Conservation (phyloP, 805 yeast species). For the Lachancea meyersii region DNA sequence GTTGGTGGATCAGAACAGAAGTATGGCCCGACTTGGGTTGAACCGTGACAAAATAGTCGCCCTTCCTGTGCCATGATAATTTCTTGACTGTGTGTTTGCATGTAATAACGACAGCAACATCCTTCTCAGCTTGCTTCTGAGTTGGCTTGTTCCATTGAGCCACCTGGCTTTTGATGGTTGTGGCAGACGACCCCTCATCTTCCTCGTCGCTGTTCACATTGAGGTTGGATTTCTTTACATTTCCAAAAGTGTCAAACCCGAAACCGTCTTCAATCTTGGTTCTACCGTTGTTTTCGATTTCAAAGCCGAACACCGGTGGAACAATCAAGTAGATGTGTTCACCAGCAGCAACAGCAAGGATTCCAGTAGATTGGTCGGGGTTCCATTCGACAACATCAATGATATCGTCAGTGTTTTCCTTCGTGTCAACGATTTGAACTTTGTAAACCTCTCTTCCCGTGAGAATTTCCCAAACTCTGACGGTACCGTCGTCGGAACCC, state of each 20-base stretch:
- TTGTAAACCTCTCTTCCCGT: constrained; percentile 91
- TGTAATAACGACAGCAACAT: constrained; percentile 68
- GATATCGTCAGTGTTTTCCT: constrained; percentile 63
- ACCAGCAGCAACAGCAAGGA: constrained; percentile 79
- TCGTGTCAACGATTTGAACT: constrained; percentile 43
- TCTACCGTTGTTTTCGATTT: constrained; percentile 73
- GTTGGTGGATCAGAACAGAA: constrained; percentile 88
- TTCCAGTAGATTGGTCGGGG: constrained; percentile 68
- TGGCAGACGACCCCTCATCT: constrained; percentile 36
- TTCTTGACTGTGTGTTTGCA: constrained; percentile 64
- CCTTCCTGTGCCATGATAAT: constrained; percentile 92
- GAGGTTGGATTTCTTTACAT: constrained; percentile 39
- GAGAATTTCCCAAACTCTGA: constrained; percentile 92
- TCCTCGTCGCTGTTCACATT: constrained; percentile 37
- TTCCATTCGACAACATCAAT: constrained; percentile 85
- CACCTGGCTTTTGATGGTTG: constrained; percentile 44
- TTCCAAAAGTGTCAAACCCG: constrained; percentile 70
- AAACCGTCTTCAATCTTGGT: constrained; percentile 82
- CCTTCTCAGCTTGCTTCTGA: constrained; percentile 51
- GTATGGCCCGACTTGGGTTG: constrained; percentile 88
- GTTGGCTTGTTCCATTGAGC: constrained; percentile 84
- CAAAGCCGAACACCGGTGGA: constrained; percentile 89
- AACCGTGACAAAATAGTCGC: constrained; percentile 94
- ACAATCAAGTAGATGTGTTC: constrained; percentile 70
- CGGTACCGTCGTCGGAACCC: constrained; percentile 94